Evolutionary conservation across 805 yeast genomes (phyloP).

Genomic region (Nakazawaea populi): DNA sequence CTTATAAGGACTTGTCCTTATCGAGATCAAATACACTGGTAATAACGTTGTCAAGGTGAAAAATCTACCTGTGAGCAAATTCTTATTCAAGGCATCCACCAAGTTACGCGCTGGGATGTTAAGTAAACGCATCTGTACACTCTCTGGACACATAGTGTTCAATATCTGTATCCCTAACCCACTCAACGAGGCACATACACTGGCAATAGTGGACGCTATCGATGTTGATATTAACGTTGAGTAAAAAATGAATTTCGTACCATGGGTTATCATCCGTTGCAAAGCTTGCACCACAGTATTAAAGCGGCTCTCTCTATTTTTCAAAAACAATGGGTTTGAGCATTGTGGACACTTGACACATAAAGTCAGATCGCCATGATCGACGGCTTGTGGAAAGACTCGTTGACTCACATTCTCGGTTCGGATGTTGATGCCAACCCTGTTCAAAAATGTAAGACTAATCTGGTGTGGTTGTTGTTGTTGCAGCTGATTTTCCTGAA

Average conservation of each 20-base stretch:
- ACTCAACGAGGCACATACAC: slow-evolving; percentile 16
- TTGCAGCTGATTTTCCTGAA: slow-evolving; percentile 1
- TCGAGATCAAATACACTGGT: slow-evolving; percentile 22
- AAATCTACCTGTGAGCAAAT: slow-evolving; percentile 17
- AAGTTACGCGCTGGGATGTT: slow-evolving; percentile 16
- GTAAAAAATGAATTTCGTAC: slow-evolving; percentile 14
- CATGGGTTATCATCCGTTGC: slow-evolving; percentile 12
- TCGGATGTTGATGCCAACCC: slow-evolving; percentile 8
- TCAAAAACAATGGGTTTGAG: slow-evolving; percentile 22
- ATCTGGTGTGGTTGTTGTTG: slow-evolving; percentile 1
- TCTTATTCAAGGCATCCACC: slow-evolving; percentile 16
- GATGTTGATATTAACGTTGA: slow-evolving; percentile 17
- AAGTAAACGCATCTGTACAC: slow-evolving; percentile 24
- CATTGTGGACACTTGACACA: slow-evolving; percentile 33
- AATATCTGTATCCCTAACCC: slow-evolving; percentile 25
- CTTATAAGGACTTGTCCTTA: slow-evolving; percentile 16
- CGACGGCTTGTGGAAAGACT: not conserved
- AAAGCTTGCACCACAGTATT: slow-evolving; percentile 13
- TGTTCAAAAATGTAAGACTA: slow-evolving; percentile 1
- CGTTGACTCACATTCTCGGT: not conserved
- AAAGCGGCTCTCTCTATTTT: slow-evolving; percentile 16
- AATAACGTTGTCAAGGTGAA: slow-evolving; percentile 20
- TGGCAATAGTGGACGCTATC: slow-evolving; percentile 17
- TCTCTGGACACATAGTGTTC: slow-evolving; percentile 22
- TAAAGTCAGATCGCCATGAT: not conserved